Conservation (phyloP, 805 yeast genomes). For the Saccharomycopsis synnaedendra region DNA sequence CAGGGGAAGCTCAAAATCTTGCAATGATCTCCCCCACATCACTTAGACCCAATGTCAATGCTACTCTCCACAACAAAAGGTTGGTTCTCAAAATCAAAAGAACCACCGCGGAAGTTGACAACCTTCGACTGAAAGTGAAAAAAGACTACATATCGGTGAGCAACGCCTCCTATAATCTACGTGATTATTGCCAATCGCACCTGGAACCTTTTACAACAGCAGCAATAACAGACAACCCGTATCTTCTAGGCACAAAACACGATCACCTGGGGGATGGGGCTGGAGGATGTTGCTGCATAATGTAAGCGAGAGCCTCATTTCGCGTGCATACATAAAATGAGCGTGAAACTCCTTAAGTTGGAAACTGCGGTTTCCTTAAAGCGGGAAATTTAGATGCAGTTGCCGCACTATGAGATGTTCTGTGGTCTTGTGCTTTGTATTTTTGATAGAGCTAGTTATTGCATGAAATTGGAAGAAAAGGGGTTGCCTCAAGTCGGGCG, state of each 20-base stretch:
- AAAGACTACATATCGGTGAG: background rate
- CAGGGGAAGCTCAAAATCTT: no score
- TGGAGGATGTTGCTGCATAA: background rate
- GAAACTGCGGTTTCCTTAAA: no score
- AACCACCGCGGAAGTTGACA: background rate
- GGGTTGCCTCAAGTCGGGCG: no score
- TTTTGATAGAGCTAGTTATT: no score
- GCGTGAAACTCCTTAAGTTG: no score
- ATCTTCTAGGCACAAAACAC: background rate
- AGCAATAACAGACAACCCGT: background rate
- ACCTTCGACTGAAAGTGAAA: background rate
- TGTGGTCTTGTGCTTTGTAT: no score
- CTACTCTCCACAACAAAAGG: background rate
- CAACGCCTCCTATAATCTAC: background rate
- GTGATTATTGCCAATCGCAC: conserved; percentile 1
- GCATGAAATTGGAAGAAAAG: no score
- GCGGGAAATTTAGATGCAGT: no score
- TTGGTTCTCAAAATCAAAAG: background rate
- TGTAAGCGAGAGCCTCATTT: background rate
- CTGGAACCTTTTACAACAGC: background rate
- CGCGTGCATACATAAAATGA: background rate
- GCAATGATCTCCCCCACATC: no score
- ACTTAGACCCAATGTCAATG: no score
- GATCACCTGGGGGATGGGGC: background rate
- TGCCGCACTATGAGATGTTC: no score